Base-by-base conservation (phyloP, 305 asterid species). In the Fraxinus sp. region DNA sequence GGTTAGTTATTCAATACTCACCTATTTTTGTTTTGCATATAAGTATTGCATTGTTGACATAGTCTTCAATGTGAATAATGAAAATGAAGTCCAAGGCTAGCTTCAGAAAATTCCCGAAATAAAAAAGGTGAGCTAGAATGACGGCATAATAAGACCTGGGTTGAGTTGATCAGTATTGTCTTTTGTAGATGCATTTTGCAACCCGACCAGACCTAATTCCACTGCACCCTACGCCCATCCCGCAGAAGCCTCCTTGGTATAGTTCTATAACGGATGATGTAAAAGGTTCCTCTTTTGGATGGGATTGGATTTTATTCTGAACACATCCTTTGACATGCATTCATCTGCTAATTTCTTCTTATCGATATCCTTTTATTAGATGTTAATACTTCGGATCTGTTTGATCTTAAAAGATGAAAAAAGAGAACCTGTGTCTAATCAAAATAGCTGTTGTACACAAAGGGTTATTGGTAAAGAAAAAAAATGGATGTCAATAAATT, bases 1-100 rank as follows among this genome's bases (percentile, higher is more conserved):
- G 98, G 98, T 95, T 73, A 81, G 94, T 83, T n/a, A 62, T 81
- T 37, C 81, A 70, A 79, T 73, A 18, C 57, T 20, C 18, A 77
- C 66, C 26, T 81, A 81, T 43, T 36, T 35, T 76, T 37, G 16
- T 30, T 62, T 70, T 81, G 78, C 26, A 5, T 71, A 5, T 26
- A 59, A 46, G 18, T 46, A 46, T 46, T 46, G 57, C 73, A 28
- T 41, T 35, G 37, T 30, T 71, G 41, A 36, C 37, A 13, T 26
- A 28, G 70, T 18, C 59, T 78, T 76, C 22, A 35, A 59, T 20
- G 72, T 70, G 37, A 30, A 24, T 43, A 71, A 70, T 70, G 84
- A 77, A 79, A 43, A 59, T 43, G 66, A 32, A 49, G 20, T 70
- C 20, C 1, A 55, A 9, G 28, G 66, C 52, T 68, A 76, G 68